phyloP scores from a whole-genome alignment of 768 basidiomycete species.

The Crucibulum laeve region DNA sequence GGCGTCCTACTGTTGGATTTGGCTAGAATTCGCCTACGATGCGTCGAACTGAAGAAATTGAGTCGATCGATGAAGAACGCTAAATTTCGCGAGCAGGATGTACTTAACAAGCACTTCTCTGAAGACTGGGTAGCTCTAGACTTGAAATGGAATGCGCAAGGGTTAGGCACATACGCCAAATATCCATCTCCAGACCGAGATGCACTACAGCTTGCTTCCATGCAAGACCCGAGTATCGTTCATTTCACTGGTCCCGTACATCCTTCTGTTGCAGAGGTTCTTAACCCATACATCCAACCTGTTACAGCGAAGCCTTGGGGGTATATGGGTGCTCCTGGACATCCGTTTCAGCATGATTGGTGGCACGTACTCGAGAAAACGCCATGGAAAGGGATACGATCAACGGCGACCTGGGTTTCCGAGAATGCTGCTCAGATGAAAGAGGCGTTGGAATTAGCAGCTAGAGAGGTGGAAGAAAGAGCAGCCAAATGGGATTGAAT shows the following conservation, averaged over 20 bases:
- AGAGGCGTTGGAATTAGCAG: too few species aligned
- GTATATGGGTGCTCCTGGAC: slow-evolving; percentile 45
- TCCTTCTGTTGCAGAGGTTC: slow-evolving; percentile 36
- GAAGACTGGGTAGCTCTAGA: slow-evolving; percentile 35
- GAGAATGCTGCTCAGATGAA: not conserved
- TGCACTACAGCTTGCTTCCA: slow-evolving; percentile 22
- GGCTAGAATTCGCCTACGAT: slow-evolving; percentile 23
- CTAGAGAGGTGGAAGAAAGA: not conserved
- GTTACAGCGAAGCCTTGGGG: slow-evolving; percentile 56
- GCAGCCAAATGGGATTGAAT: too few species aligned
- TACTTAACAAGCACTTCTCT: slow-evolving; percentile 42
- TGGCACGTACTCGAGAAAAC: slow-evolving; percentile 38
- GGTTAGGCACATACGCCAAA: slow-evolving; percentile 48
- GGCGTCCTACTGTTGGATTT: slow-evolving; percentile 52
- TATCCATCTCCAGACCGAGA: slow-evolving; percentile 28
- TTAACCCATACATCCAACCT: slow-evolving; percentile 51
- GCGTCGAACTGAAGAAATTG: slow-evolving; percentile 19
- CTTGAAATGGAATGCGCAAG: slow-evolving; percentile 52
- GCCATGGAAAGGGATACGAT: slow-evolving; percentile 26
- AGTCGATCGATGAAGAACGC: slow-evolving; percentile 21
- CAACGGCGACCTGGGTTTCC: not conserved
- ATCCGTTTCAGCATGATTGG: slow-evolving; percentile 47
- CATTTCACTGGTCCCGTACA: slow-evolving; percentile 58
- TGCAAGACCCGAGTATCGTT: slow-evolving; percentile 41
- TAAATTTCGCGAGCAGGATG: slow-evolving; percentile 44